These are phyloP conservation scores for Fusarium pseudograminearum DNA, from an alignment of 2,329 filamentous ascomycete species.

Conservation along the genomic window DNA sequence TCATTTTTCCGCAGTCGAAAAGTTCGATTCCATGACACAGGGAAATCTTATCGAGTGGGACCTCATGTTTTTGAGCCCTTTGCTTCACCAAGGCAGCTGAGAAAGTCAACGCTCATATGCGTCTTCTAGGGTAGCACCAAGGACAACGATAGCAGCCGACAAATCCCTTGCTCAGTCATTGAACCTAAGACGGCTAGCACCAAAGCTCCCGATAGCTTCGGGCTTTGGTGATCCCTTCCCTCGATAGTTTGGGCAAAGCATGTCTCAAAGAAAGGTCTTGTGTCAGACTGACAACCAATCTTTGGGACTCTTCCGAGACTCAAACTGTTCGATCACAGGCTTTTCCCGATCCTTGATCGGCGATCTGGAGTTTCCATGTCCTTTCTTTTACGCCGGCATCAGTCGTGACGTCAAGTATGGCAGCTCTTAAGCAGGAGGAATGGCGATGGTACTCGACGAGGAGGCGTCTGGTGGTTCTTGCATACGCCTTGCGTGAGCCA, in stretches of 20 bases:
- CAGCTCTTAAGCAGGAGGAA: slow-evolving; percentile 24
- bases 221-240: slow-evolving; percentile 15
- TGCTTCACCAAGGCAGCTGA: not conserved
- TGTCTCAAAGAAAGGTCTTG: slow-evolving; percentile 29
- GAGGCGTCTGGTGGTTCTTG: slow-evolving; percentile 11
- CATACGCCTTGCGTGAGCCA: slow-evolving; percentile 5
- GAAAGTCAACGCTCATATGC: not conserved
- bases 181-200: slow-evolving; percentile 1
- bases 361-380: slow-evolving; percentile 16
- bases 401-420: slow-evolving; percentile 26
- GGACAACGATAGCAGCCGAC: not conserved
- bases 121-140: slow-evolving; percentile 2
- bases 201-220: slow-evolving; percentile 7
- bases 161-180: slow-evolving; percentile 30
- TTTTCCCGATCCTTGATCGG: slow-evolving; percentile 16
- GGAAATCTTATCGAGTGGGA: not conserved
- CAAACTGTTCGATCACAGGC: slow-evolving; percentile 11
- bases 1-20: not conserved
- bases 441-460: slow-evolving; percentile 20
- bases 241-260: slow-evolving; percentile 19
- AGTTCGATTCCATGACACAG: not conserved
- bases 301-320: slow-evolving; percentile 18
- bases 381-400: slow-evolving; percentile 8
- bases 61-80: not conserved
- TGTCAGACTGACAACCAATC: slow-evolving; percentile 18